Base-by-base conservation (phyloP, 2,329 filamentous ascomycete species). In the Penicillium sp. region DNA sequence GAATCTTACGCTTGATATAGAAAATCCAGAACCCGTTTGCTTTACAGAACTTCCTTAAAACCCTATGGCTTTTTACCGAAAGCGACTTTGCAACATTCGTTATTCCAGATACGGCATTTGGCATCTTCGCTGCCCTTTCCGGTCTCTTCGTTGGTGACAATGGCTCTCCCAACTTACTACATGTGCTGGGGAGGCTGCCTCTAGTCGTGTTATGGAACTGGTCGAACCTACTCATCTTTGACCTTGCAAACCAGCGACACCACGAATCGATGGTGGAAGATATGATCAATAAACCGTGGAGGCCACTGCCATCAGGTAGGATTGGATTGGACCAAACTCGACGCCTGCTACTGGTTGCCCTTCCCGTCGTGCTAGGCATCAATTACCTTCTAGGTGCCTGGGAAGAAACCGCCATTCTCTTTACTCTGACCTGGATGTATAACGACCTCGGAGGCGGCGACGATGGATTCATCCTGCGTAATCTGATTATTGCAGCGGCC, bases 271-370 rank as follows among this genome's bases (percentile, higher is more conserved):
- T 72, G 9, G 37, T 53, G 3, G 75, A 78, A 54, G 76, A 78
- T 55, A 37, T 29, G 0, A 48, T 71, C 49, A 78, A 78, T 62
- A 78, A 78, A 51, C 72, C 74, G 1, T 68, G 65, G 61, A 60
- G 71, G 1, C 65, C 68, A 1, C 47, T 75, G 3, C 70, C 68
- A 1, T 51, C 52, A 0, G 58, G 61, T 10, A 56, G 57, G 3
- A 63, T 73, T 10, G 66, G 54, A 10, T 24, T 46, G 1, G 20
- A 27, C 1, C 47, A 64, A 8, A 60, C 64, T 0, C 55, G 59
- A 1, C 46, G 43, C 7, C 51, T 69, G 3, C 52, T 73, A 7
- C 52, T 73, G 0, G 7, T 37, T 0, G 42, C 60, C 3, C 58
- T 70, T 21, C 66, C 61, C 2, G 18, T 60, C 7, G 55, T 56